Evolutionary conservation across 1,284 basidiomycete genomes (phyloP).

Genomic region (Leccinum griseonigrum): DNA sequence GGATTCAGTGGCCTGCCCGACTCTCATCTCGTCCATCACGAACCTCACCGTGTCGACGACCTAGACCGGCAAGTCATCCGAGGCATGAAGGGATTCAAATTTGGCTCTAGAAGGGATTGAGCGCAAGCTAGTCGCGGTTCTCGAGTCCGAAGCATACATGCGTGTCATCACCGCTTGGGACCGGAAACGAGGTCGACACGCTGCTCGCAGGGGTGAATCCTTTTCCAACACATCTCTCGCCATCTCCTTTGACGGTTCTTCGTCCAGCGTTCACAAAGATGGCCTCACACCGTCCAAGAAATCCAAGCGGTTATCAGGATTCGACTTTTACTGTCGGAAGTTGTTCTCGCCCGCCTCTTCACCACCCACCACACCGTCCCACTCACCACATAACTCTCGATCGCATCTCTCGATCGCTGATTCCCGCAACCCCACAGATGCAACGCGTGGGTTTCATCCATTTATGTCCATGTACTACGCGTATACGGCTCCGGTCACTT

Average conservation of each 20-base stretch:
- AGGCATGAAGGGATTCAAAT: slow-evolving; percentile 97
- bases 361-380: slow-evolving; percentile 46
- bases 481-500: slow-evolving; percentile 95
- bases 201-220: slow-evolving; percentile 49
- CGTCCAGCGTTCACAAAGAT: slow-evolving; percentile 36
- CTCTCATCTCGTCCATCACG: slow-evolving; percentile 83
- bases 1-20: slow-evolving; percentile 82
- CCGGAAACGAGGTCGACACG: slow-evolving; percentile 57
- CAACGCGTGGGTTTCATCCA: slow-evolving; percentile 92
- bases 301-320: slow-evolving; percentile 80
- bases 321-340: slow-evolving; percentile 94
- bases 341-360: slow-evolving; percentile 75
- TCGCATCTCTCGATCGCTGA: slow-evolving; percentile 48
- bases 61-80: slow-evolving; percentile 85
- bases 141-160: slow-evolving; percentile 79
- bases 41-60: slow-evolving; percentile 85
- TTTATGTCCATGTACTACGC: slow-evolving; percentile 92
- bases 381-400: slow-evolving; percentile 57
- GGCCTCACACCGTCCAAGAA: slow-evolving; percentile 51
- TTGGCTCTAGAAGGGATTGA: slow-evolving; percentile 90
- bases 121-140: slow-evolving; percentile 66
- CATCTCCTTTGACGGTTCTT: slow-evolving; percentile 56
- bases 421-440: slow-evolving; percentile 63
- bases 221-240: slow-evolving; percentile 67
- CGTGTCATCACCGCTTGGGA: slow-evolving; percentile 79